A percentile compares a stretch with the other conserved stretches of the same genome.
These are phyloP conservation scores for Arxiozyma bovina DNA, from an alignment of 1,139 yeast genomes.

Conservation along the genomic window DNA sequence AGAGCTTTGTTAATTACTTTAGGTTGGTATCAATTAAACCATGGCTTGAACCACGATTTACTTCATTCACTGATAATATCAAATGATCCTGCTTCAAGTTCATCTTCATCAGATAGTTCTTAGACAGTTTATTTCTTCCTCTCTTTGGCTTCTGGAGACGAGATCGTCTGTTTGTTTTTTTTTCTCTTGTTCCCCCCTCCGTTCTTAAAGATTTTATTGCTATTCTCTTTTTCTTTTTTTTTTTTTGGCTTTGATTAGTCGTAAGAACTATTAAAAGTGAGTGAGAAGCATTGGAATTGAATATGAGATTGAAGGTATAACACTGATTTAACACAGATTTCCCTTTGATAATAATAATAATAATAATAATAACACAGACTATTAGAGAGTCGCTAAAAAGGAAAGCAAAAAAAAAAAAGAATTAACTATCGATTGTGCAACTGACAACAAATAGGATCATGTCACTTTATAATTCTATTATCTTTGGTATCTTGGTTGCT, in stretches of 20 bases:
- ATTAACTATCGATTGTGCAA: not conserved
- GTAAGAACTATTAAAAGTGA: too few relatives aligned
- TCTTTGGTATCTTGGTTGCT: slow-evolving; percentile 61
- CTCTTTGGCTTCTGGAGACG: not conserved
- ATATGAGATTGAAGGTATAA: not conserved
- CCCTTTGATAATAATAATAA: too few relatives aligned
- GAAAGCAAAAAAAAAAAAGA: not conserved
- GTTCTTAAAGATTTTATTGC: not conserved
- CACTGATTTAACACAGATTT: too few relatives aligned
- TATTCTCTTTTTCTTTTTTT: too few relatives aligned
- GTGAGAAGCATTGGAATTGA: too few relatives aligned
- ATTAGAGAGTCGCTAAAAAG: too few relatives aligned
- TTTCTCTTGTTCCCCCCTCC: not conserved
- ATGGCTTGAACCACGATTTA: not conserved
- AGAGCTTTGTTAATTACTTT: not conserved
- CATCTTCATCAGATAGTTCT: not conserved
- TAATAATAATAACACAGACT: too few relatives aligned
- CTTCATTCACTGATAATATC: not conserved
- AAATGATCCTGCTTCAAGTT: not conserved
- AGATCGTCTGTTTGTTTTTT: not conserved
- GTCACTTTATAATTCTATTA: slow-evolving; percentile 32
- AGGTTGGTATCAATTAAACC: slow-evolving; percentile 1
- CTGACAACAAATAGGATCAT: slow-evolving; percentile 7
- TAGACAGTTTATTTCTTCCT: not conserved
- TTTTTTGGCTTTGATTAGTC: not conserved